Conservation (phyloP, 1,139 yeast genomes). For the Yamadazyma songkhlaensis region DNA sequence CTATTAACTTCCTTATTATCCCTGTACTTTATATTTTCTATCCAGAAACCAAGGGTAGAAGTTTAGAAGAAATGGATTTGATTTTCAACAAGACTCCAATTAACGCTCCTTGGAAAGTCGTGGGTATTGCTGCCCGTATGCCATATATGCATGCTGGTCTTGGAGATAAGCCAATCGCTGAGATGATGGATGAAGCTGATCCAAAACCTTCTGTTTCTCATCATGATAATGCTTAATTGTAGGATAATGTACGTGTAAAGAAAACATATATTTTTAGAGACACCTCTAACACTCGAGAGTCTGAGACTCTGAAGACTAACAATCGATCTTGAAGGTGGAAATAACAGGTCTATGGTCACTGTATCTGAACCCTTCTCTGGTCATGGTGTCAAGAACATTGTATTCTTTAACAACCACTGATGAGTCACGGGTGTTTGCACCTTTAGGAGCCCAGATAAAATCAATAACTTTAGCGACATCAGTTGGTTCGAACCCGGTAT, state of each 20-base stretch:
- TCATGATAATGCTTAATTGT: constrained; percentile 3
- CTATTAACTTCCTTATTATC: constrained; percentile 45
- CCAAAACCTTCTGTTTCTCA: constrained; percentile 5
- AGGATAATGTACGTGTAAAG: not conserved
- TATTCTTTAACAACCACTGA: constrained; percentile 25
- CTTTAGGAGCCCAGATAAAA: constrained; percentile 27
- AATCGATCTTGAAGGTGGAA: constrained; percentile 18
- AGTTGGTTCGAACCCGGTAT: constrained; percentile 35
- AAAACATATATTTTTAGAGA: too few species aligned
- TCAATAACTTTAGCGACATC: constrained; percentile 22
- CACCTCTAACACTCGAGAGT: too few species aligned
- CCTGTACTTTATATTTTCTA: constrained; percentile 54
- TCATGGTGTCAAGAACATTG: constrained; percentile 30
- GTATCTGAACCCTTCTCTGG: constrained; percentile 23
- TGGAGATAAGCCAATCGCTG: constrained; percentile 11
- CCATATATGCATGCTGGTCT: constrained; percentile 26
- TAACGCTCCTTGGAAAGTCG: constrained; percentile 36
- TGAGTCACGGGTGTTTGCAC: constrained; percentile 8
- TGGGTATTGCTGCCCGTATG: constrained; percentile 31
- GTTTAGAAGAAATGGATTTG: constrained; percentile 60
- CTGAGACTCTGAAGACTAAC: too few species aligned
- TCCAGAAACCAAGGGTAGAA: constrained; percentile 61
- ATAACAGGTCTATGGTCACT: constrained; percentile 47
- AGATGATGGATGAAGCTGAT: constrained; percentile 6
- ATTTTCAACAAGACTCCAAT: constrained; percentile 47